Base-by-base conservation (phyloP, 2,329 filamentous ascomycete species). In the Cladosporium sp. region DNA sequence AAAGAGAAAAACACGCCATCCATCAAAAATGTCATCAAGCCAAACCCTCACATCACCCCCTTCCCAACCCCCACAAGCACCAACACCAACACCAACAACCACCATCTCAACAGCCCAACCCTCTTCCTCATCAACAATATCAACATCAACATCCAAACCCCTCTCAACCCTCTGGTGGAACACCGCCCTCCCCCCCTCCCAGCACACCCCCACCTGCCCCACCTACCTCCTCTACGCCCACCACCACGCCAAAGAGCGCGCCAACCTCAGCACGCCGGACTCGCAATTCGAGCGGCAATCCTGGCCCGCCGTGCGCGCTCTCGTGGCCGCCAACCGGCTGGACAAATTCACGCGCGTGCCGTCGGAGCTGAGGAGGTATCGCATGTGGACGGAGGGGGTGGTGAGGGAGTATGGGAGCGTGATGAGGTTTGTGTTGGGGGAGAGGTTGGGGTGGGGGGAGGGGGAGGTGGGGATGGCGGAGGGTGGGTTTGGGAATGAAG, bases 321-420 rank as follows among this genome's bases (percentile, higher is more conserved):
- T 91, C 55, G 78, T 88, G 52, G 64, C 61, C 13, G 72, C 73
- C 40, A 91, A 95, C 70, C 78, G 78, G 7, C 83, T 96, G 40
- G 84, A 89, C 61, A 73, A 74, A 11, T 95, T 97, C 68, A 84
- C 86, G 61, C 82, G 92, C 17, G 70, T 83, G 1, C 90, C 92
- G 0, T 86, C 83, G 3, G 81, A 93, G 47, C 75, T 96, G 52
- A 78, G 88, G n/a, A 78, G 80, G 38, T 97, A 96, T 65, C 77
- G 87, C 5, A 77, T 80, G 52, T 95, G 84, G 68, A 84, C 78
- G 18, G 78, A 81, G 64, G 66, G 77, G 24, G 73, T 95, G 18
- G 79, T 79, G 54, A 73, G 76, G 55, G 71, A 83, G 44, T 80
- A 92, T 71, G 90, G 90, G 43, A 89, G 84, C 52, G 80, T 96